These are phyloP conservation scores for Entomortierella lignicola DNA, from an alignment of 192 early-diverging fungal species.

Conservation along the genomic window DNA sequence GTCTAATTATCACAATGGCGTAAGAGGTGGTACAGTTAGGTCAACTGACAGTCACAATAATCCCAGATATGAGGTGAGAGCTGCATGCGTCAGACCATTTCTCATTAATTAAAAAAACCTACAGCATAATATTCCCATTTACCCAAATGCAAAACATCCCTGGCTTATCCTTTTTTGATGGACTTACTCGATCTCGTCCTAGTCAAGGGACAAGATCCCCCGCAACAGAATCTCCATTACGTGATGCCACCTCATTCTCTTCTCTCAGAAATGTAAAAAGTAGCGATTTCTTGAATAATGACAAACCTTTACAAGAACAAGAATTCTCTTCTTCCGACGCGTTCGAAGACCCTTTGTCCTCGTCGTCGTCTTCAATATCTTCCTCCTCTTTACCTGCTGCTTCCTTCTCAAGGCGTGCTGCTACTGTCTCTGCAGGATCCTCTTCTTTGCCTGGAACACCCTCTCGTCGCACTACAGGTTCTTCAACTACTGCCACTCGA, in stretches of 20 bases:
- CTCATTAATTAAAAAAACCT: too few relatives aligned
- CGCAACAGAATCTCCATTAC: conserved; percentile 24
- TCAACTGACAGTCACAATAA: too few relatives aligned
- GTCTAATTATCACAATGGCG: too few relatives aligned
- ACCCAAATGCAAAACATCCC: conserved; percentile 52
- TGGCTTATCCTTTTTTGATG: conserved; percentile 51
- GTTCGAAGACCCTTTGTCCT: conserved; percentile 25
- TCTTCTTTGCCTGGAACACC: conserved; percentile 10
- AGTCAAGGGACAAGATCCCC: not conserved
- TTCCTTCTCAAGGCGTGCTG: conserved; percentile 40
- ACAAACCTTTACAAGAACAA: not conserved
- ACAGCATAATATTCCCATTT: too few relatives aligned
- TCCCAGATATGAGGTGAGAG: too few relatives aligned
- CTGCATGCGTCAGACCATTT: too few relatives aligned
- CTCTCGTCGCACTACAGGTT: conserved; percentile 9
- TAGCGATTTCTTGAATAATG: not conserved
- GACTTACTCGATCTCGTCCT: conserved; percentile 27
- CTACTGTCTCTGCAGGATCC: conserved; percentile 27
- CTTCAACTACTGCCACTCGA: conserved; percentile 6
- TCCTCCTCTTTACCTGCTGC: conserved; percentile 12
- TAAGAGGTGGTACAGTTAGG: too few relatives aligned
- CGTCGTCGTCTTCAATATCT: not conserved
- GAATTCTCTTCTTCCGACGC: not conserved
- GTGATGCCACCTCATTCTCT: conserved; percentile 27
- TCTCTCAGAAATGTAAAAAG: conserved; percentile 14